phyloP scores from a whole-genome alignment of 306 rosid genomes.

The Prunus campanulata region DNA sequence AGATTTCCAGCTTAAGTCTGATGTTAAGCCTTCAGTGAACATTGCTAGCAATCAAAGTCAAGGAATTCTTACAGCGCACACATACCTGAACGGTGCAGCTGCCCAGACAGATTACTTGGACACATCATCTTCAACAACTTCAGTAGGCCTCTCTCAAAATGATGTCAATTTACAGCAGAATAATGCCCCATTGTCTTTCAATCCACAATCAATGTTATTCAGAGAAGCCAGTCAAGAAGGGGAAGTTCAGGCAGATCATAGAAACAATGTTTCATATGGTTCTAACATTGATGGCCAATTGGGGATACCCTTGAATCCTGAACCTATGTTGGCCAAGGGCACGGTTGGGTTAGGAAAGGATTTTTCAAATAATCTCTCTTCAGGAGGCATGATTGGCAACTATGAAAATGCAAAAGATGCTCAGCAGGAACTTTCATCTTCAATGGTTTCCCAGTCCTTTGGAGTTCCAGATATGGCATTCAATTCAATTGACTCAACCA shows the following conservation, averaged over 20 bases:
- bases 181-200: conserved; percentile 57
- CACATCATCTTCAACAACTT: conserved; percentile 89
- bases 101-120: conserved; percentile 83
- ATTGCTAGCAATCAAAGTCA: conserved; percentile 65
- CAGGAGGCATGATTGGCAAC: conserved; percentile 57
- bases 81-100: conserved; percentile 46
- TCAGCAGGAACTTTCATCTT: conserved; percentile 87
- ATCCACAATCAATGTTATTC: conserved; percentile 62
- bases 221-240: conserved; percentile 68
- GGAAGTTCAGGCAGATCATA: conserved; percentile 66
- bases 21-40: conserved; percentile 69
- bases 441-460: conserved; percentile 85
- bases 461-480: conserved; percentile 89
- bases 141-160: conserved; percentile 79
- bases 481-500: conserved; percentile 79
- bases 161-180: conserved; percentile 67
- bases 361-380: conserved; percentile 51
- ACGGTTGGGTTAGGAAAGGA: conserved; percentile 54
- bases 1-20: conserved; percentile 61
- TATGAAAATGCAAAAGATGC: conserved; percentile 64
- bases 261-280: conserved; percentile 54
- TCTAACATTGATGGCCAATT: conserved; percentile 56
- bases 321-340: conserved; percentile 64
- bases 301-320: conserved; percentile 55
- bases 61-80: conserved; percentile 54